phyloP scores from a whole-genome alignment of 2,329 filamentous ascomycete species.

The Tolypocladium ophioglossoides region DNA sequence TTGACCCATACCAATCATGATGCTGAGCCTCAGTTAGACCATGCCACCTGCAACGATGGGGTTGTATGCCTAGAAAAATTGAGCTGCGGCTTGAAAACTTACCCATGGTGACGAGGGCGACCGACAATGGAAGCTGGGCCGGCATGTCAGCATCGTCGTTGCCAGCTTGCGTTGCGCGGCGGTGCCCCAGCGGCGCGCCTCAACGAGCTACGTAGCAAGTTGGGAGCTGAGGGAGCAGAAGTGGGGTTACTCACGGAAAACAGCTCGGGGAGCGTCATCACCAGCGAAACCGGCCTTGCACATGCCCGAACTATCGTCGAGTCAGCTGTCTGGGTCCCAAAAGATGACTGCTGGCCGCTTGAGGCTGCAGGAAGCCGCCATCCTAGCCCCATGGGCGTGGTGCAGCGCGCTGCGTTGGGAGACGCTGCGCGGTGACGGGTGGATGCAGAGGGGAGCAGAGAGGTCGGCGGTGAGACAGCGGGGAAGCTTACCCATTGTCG shows the following conservation, averaged over 20 bases:
- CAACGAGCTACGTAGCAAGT: conserved; percentile 7
- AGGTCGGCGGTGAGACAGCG: conserved; percentile 24
- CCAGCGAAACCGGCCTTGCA: conserved; percentile 99
- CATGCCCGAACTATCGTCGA: conserved; percentile 83
- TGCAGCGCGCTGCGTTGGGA: neutral
- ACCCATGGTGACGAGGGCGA: conserved; percentile 99
- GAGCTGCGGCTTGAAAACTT: conserved; percentile 33
- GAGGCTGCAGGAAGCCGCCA: neutral
- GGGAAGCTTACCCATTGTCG: conserved; percentile 97
- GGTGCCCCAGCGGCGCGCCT: conserved; percentile 2
- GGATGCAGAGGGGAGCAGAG: conserved; percentile 10
- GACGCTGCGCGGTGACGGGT: conserved; percentile 3
- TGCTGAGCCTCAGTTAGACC: conserved; percentile 45
- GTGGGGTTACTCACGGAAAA: conserved; percentile 80
- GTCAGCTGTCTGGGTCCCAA: conserved; percentile 24
- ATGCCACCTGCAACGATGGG: conserved; percentile 1
- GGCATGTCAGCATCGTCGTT: conserved; percentile 23
- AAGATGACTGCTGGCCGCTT: neutral
- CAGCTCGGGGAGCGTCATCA: conserved; percentile 99
- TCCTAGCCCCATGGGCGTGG: neutral
- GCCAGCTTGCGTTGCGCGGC: conserved; percentile 1
- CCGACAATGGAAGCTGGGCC: conserved; percentile 91
- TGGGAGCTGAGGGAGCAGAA: conserved; percentile 14
- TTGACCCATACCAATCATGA: conserved; percentile 99
- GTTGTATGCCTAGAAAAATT: neutral